A percentile compares a stretch with the other conserved stretches of the same genome.
Conservation (phyloP, 2,329 filamentous ascomycete species). For the Fusarium tanahbumbuense region DNA sequence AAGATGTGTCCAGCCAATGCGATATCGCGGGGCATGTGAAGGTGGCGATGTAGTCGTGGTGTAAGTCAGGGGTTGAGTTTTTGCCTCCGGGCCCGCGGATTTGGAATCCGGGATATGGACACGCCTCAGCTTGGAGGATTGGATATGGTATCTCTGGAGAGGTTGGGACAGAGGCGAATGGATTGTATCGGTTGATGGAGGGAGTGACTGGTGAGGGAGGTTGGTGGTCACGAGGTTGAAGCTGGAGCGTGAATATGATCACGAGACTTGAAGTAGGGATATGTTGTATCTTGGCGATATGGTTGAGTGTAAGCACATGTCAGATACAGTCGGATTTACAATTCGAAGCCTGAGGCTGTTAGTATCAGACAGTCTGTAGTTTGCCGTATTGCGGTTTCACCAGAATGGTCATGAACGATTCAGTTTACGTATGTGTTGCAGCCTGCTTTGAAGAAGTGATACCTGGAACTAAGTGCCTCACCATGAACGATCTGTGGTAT, state of each 20-base stretch:
- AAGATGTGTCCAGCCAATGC: constrained; percentile 23
- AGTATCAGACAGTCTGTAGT: neutral
- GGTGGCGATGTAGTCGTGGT: constrained; percentile 10
- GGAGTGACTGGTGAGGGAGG: neutral
- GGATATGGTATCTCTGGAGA: neutral
- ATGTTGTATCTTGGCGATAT: neutral
- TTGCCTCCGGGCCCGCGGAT: constrained; percentile 23
- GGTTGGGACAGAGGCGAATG: neutral
- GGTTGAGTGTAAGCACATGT: neutral
- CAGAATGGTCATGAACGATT: neutral
- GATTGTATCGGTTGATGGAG: neutral
- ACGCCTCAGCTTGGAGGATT: constrained; percentile 13
- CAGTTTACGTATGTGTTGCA: neutral
- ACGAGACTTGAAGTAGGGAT: neutral
- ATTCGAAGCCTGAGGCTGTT: neutral
- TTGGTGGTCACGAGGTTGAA: neutral
- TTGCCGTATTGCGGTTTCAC: neutral
- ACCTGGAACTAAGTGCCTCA: neutral
- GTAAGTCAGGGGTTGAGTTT: constrained; percentile 9
- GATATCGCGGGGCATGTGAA: neutral
- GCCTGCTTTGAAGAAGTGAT: neutral
- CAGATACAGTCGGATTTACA: neutral
- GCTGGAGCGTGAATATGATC: constrained; percentile 2
- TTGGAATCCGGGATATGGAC: constrained; percentile 29
- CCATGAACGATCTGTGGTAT: no score